Base-by-base conservation (phyloP, 495 filamentous ascomycete genomes). In the Penicillium diatomitis region DNA sequence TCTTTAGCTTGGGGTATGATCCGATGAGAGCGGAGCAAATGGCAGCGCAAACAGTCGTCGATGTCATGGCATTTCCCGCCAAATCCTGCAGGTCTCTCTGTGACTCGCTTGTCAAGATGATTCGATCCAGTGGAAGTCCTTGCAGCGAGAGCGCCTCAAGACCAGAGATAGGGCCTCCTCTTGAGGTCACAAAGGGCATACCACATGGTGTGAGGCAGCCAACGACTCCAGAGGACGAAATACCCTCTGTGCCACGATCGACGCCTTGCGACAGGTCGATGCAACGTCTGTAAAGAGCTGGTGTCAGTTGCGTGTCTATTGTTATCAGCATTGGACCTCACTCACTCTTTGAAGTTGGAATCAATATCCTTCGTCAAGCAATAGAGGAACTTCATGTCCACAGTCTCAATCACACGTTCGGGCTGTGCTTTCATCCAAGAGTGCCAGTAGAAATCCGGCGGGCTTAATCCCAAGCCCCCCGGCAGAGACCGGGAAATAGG, bases 1-100 rank as follows among this genome's bases (percentile, higher is more conserved):
- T 8, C 20, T 61, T 37, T 28, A 81, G 51, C 5, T 71, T 55
- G 9, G 67, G 51, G 20, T 72, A 50, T 11, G 65, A 66, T 10
- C 58, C 58, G 20, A 80, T 75, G 28, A 87, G 57, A 0, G 75
- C 74, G 11, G 75, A 55, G 1, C 87, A 49, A 5, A 87, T 73
- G 1, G 77, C 75, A 3, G 78, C 71, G 1, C 85, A 83, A 4
- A 90, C 80, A 6, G 88, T 83, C 0, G 88, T 85, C 3, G 83
- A 78, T 3, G 77, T 78, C 88, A 95, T 95, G 1, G 88, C 88
- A 58, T 95, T 95, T 0, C 88, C 88, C 3, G 85, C 86, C 5
- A 95, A 70, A 49, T 90, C 79, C 44, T 82, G 79, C 6, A 88
- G 68, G 30, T 92, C 72, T 7, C 68, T 66, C 36, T 86, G 74